A percentile compares a stretch with the other conserved stretches of the same genome.
phyloP scores from a whole-genome alignment of 2,329 filamentous ascomycete genomes.

The Zymoseptoria crescenta region DNA sequence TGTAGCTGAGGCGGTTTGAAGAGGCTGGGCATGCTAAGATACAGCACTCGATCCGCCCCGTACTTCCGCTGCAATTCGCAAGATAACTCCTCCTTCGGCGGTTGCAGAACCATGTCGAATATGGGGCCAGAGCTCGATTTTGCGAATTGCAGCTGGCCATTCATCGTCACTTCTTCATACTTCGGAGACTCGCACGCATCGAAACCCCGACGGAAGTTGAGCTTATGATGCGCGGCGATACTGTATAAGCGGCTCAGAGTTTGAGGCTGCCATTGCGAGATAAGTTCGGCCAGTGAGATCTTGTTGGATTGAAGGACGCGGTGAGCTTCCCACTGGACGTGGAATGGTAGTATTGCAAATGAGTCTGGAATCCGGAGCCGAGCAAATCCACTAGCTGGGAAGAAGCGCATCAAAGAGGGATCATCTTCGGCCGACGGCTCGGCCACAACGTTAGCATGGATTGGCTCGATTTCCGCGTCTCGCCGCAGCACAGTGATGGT shows the following conservation, averaged over 20 bases:
- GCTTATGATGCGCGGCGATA: neutral
- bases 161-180: slow-evolving; percentile 7
- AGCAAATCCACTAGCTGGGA: slow-evolving; percentile 7
- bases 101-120: slow-evolving; percentile 17
- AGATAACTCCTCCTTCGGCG: slow-evolving; percentile 15
- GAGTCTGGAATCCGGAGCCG: slow-evolving; percentile 9
- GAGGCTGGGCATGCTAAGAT: slow-evolving; percentile 31
- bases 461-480: neutral
- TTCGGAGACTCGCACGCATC: slow-evolving; percentile 1
- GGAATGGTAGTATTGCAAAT: slow-evolving; percentile 12
- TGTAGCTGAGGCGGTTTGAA: slow-evolving; percentile 9
- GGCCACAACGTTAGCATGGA: no score
- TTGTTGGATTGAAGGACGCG: slow-evolving; percentile 14
- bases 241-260: slow-evolving; percentile 9
- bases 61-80: slow-evolving; percentile 23
- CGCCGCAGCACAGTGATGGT: neutral
- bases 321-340: slow-evolving; percentile 16
- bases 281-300: slow-evolving; percentile 8
- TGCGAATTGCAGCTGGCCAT: slow-evolving; percentile 7
- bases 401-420: neutral
- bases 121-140: slow-evolving; percentile 10
- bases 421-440: neutral
- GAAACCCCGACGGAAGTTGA: slow-evolving; percentile 4
- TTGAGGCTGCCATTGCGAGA: slow-evolving; percentile 5
- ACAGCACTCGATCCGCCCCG: slow-evolving; percentile 36